Conservation (phyloP, 148 eudicot genomes). For the Rhododendron henanense region DNA sequence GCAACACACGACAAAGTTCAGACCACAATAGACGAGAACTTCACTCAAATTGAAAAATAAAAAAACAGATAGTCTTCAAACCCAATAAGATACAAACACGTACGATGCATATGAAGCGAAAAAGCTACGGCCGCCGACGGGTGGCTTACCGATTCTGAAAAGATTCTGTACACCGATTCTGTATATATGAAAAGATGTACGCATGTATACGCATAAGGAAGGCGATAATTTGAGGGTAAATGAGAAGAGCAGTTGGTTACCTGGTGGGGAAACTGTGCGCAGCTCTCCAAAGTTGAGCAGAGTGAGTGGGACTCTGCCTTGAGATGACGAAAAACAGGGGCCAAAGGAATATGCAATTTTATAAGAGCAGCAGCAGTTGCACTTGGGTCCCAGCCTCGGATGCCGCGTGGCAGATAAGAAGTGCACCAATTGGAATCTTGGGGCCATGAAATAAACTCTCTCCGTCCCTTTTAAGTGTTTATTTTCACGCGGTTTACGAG, state of each 20-base stretch:
- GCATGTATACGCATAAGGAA: neutral
- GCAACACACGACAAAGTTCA: neutral
- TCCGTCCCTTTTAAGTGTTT: no score
- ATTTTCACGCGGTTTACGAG: no score
- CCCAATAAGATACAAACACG: neutral
- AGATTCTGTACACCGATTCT: neutral
- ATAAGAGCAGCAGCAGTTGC: slow-evolving; percentile 28
- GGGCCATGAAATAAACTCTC: slow-evolving; percentile 2
- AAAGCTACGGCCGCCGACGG: no score
- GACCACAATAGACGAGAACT: neutral
- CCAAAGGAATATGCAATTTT: slow-evolving; percentile 18
- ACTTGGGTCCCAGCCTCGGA: slow-evolving; percentile 22
- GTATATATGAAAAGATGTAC: neutral
- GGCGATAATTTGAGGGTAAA: neutral
- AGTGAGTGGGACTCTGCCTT: neutral
- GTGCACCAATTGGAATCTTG: slow-evolving; percentile 10
- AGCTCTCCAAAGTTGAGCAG: neutral
- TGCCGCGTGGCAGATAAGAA: slow-evolving; percentile 61
- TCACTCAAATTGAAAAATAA: no score
- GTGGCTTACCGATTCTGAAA: neutral
- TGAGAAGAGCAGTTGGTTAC: neutral
- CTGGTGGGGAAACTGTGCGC: neutral
- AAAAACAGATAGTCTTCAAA: neutral
- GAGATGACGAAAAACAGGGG: neutral
- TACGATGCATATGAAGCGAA: neutral